Percentiles rank a stretch among this genome's conserved stretches.
phyloP scores from a whole-genome alignment of 805 yeast species.

The Metschnikowia noctiluminum region DNA sequence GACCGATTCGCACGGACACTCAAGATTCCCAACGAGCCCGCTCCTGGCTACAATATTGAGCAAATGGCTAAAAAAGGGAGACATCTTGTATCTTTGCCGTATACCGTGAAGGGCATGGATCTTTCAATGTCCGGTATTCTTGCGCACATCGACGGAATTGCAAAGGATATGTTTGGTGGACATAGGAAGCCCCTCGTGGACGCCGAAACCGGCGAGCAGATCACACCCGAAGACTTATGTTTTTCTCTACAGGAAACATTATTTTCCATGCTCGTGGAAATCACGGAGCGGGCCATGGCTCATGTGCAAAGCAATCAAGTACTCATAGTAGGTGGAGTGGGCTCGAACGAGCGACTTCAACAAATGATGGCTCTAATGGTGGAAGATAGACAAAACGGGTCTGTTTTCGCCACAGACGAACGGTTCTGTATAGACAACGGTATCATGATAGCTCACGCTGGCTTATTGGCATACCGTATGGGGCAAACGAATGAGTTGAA shows the following conservation, averaged over 20 bases:
- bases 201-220: constrained; percentile 44
- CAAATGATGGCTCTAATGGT: constrained; percentile 98
- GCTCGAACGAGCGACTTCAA: constrained; percentile 86
- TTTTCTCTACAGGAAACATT: constrained; percentile 89
- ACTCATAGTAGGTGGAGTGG: constrained; percentile 97
- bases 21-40: constrained; percentile 86
- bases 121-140: constrained; percentile 93
- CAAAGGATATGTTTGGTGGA: constrained; percentile 59
- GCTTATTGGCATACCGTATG: constrained; percentile 77
- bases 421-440: constrained; percentile 97
- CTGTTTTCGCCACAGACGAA: constrained; percentile 93
- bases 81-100: constrained; percentile 74
- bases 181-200: constrained; percentile 38
- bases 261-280: constrained; percentile 95
- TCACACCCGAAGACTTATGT: constrained; percentile 85
- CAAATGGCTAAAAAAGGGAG: constrained; percentile 77
- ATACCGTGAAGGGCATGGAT: constrained; percentile 99
- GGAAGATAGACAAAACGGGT: constrained; percentile 72
- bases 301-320: constrained; percentile 90
- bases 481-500: constrained; percentile 61
- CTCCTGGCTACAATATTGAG: constrained; percentile 97
- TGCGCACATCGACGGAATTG: constrained; percentile 78
- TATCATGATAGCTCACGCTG: constrained; percentile 99
- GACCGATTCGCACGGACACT: constrained; percentile 94
- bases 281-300: constrained; percentile 98